A percentile compares a stretch with the other conserved stretches of the same genome.
These are phyloP conservation scores for Claviceps sp. DNA, from an alignment of 2,329 filamentous ascomycete genomes.

Conservation along the genomic window DNA sequence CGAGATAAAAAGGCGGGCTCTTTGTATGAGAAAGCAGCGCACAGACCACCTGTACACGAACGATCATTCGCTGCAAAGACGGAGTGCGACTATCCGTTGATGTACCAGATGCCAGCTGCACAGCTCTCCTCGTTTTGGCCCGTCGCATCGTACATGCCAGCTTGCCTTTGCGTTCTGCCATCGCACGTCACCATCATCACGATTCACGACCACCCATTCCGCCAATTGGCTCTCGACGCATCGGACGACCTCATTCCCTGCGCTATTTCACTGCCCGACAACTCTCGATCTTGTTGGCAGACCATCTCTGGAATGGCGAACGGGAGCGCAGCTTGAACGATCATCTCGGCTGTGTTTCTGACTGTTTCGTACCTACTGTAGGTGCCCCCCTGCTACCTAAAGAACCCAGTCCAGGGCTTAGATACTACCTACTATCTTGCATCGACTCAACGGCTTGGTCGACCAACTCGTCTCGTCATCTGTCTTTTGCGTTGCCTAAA, in stretches of 20 bases:
- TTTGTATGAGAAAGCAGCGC: too few relatives aligned
- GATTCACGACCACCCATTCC: background rate
- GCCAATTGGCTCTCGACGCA: constrained; percentile 1
- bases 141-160: constrained; percentile 4
- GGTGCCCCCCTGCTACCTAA: background rate
- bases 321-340: constrained; percentile 8
- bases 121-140: background rate
- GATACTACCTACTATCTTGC: background rate
- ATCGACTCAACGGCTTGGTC: background rate
- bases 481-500: constrained; percentile 7
- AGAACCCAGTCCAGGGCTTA: background rate
- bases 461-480: background rate
- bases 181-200: constrained; percentile 2
- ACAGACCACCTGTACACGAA: too few relatives aligned
- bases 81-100: background rate
- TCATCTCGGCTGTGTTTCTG: constrained; percentile 9
- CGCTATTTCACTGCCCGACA: background rate
- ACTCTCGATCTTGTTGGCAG: background rate
- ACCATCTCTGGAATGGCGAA: constrained; percentile 8
- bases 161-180: constrained; percentile 8
- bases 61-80: background rate
- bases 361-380: constrained; percentile 1
- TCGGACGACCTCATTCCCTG: background rate
- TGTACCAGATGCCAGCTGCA: background rate
- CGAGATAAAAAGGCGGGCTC: too few relatives aligned